Conservation (phyloP, 352 stramenopile genomes). For the Phytophthora multivora region DNA sequence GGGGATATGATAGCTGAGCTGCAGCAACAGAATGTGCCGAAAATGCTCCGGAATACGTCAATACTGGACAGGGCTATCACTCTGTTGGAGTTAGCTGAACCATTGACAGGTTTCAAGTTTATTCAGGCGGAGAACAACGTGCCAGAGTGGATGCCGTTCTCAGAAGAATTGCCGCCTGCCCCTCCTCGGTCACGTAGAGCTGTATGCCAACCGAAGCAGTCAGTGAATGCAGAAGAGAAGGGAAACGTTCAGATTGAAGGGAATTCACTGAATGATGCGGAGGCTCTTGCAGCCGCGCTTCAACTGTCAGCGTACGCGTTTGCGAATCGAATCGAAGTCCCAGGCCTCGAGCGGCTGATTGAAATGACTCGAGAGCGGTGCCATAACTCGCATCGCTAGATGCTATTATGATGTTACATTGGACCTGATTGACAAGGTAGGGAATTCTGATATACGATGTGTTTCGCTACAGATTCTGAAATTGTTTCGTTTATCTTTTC, state of each 20-base stretch:
- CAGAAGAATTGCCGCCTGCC: conserved; percentile 12
- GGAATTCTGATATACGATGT: too few species aligned
- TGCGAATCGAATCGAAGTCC: conserved; percentile 23
- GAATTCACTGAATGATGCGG: conserved; percentile 12
- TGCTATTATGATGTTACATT: background rate
- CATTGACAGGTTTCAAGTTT: conserved; percentile 20
- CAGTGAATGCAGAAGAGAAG: background rate
- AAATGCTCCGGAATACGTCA: conserved; percentile 6
- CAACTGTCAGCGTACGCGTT: conserved; percentile 24
- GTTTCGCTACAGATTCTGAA: too few species aligned
- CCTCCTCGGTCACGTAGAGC: conserved; percentile 11
- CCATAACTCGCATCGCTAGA: background rate
- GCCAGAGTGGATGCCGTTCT: conserved; percentile 17
- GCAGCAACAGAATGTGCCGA: conserved; percentile 8
- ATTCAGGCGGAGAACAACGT: conserved; percentile 19
- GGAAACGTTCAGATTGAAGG: background rate
- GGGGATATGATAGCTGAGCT: conserved; percentile 9
- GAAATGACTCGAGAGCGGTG: conserved; percentile 13
- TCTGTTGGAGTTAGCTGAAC: conserved; percentile 6
- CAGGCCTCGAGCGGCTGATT: conserved; percentile 15
- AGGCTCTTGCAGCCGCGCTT: conserved; percentile 22
- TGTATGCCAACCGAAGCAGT: background rate
- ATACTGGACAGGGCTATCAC: conserved; percentile 15
- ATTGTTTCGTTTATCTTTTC: too few species aligned
- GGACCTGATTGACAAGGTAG: too few species aligned